phyloP scores from a whole-genome alignment of 148 eudicot species.

The Pouteria glomerata region DNA sequence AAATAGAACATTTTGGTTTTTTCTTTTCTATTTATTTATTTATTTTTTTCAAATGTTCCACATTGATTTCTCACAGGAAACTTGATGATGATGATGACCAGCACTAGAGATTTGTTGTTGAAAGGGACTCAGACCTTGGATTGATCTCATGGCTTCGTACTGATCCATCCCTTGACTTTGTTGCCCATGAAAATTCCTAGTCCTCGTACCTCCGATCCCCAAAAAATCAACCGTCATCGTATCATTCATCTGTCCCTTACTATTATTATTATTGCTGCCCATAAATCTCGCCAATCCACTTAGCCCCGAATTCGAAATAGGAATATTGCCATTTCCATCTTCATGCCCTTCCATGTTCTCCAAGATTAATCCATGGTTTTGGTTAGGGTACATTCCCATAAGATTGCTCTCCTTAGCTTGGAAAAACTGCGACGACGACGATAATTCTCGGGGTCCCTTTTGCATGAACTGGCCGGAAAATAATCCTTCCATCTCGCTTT shows the following conservation, averaged over 20 bases:
- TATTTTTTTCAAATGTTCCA: too few relatives aligned
- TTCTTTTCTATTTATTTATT: too few relatives aligned
- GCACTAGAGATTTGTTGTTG: not conserved
- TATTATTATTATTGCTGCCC: not conserved
- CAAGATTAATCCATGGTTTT: slow-evolving; percentile 5
- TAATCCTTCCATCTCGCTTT: not conserved
- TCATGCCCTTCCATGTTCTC: not conserved
- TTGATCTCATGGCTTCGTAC: not conserved
- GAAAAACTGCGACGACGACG: not conserved
- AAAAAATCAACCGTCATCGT: slow-evolving; percentile 3
- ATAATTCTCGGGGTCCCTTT: not conserved
- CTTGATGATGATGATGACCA: not conserved
- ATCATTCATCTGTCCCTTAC: too few relatives aligned
- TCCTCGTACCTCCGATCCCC: slow-evolving; percentile 8
- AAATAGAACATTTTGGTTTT: too few relatives aligned
- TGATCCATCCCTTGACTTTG: not conserved
- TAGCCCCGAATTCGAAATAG: not conserved
- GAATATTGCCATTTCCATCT: not conserved
- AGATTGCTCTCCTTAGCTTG: not conserved
- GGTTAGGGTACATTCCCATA: not conserved
- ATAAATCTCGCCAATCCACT: not conserved
- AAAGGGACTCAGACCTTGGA: slow-evolving; percentile 7
- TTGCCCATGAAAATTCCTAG: not conserved
- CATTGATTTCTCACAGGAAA: not conserved
- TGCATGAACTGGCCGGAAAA: slow-evolving; percentile 5